phyloP scores from a whole-genome alignment of 306 rosid species.

The Corylus americana region DNA sequence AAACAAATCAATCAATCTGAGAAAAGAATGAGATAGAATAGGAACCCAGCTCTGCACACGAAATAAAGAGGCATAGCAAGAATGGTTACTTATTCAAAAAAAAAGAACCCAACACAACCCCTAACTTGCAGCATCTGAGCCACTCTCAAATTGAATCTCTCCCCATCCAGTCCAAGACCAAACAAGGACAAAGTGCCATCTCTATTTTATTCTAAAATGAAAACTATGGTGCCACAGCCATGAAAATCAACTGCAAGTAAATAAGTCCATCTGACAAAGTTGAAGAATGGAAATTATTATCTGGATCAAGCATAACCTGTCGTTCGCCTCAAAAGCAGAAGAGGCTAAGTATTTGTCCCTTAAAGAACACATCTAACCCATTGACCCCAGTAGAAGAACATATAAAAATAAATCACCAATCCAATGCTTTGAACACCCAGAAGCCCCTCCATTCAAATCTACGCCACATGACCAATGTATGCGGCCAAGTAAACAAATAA shows the following conservation, averaged over 20 bases:
- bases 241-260: conserved; percentile 29
- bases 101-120: neutral
- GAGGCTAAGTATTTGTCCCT: conserved; percentile 42
- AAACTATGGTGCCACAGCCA: conserved; percentile 29
- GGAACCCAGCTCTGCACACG: neutral
- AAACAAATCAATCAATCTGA: neutral
- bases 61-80: neutral
- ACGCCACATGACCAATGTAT: neutral
- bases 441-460: neutral
- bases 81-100: neutral
- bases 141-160: neutral
- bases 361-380: neutral
- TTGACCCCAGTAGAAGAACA: neutral
- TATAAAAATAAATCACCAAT: too few relatives aligned
- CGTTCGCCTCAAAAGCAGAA: conserved; percentile 31
- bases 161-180: neutral
- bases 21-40: neutral
- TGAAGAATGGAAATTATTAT: conserved; percentile 6
- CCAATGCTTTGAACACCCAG: too few relatives aligned
- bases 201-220: neutral
- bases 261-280: conserved; percentile 28
- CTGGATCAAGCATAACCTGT: conserved; percentile 46
- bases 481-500: neutral
- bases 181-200: neutral
- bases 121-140: too few relatives aligned